A percentile compares a stretch with the other conserved stretches of the same genome.
These are phyloP conservation scores for Ciborinia camelliae DNA, from an alignment of 2,329 filamentous ascomycete species.

Conservation along the genomic window DNA sequence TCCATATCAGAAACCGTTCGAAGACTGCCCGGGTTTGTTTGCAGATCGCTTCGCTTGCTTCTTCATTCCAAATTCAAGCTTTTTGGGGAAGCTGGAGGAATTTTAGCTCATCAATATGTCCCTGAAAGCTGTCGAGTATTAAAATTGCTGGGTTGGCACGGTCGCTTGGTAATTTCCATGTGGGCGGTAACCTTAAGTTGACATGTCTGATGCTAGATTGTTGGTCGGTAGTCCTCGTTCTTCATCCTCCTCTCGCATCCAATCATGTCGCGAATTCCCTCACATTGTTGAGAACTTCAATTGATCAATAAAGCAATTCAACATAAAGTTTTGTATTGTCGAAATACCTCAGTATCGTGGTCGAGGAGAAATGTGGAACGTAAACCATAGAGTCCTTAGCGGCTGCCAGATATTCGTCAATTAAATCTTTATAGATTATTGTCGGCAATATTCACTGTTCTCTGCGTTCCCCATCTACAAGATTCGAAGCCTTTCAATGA, in stretches of 20 bases:
- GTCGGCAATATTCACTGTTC: too few relatives aligned
- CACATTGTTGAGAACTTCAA: background rate
- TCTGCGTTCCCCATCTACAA: background rate
- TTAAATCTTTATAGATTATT: background rate
- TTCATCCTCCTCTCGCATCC: background rate
- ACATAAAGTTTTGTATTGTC: background rate
- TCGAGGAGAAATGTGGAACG: background rate
- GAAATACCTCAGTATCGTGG: background rate
- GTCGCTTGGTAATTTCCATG: background rate
- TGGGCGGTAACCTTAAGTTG: background rate
- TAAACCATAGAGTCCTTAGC: background rate
- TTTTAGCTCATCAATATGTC: background rate
- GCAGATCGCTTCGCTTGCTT: background rate
- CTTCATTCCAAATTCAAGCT: background rate
- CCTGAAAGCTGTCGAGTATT: background rate
- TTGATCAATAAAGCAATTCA: background rate
- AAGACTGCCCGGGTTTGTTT: too few relatives aligned
- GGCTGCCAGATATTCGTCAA: background rate
- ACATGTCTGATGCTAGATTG: background rate
- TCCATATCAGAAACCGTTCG: too few relatives aligned
- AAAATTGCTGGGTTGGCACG: conserved; percentile 6
- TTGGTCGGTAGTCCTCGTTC: background rate
- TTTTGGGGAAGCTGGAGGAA: background rate
- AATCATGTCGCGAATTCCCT: background rate
- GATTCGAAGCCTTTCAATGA: background rate